Percentiles rank a stretch among this genome's conserved stretches.
Conservation (phyloP, 192 early-diverging fungal genomes). For the Paraglomus brasilianum region DNA sequence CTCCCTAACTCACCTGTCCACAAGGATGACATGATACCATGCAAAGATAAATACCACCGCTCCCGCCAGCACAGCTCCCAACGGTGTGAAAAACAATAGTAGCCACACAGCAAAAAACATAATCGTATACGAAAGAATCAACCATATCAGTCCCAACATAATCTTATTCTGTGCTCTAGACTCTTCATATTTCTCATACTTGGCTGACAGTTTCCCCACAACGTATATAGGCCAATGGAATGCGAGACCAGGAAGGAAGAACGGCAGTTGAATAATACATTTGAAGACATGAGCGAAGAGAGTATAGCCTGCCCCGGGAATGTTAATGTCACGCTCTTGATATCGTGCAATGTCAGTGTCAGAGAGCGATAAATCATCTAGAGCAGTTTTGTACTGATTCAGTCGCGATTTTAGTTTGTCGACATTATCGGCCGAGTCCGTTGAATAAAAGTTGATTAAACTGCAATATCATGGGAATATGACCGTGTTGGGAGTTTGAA, state of each 20-base stretch:
- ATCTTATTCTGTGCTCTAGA: slow-evolving; percentile 50
- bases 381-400: slow-evolving; percentile 35
- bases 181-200: slow-evolving; percentile 45
- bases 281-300: slow-evolving; percentile 30
- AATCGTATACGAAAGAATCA: slow-evolving; percentile 36
- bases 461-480: not conserved
- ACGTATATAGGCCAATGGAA: slow-evolving; percentile 47
- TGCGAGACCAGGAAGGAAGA: slow-evolving; percentile 44
- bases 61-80: slow-evolving; percentile 36
- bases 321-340: slow-evolving; percentile 36
- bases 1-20: slow-evolving; percentile 29
- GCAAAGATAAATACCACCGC: slow-evolving; percentile 35
- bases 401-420: slow-evolving; percentile 35
- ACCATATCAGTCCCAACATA: slow-evolving; percentile 37
- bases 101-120: slow-evolving; percentile 44
- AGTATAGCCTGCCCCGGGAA: slow-evolving; percentile 28
- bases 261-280: slow-evolving; percentile 37
- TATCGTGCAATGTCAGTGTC: slow-evolving; percentile 44
- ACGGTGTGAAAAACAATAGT: slow-evolving; percentile 35
- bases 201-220: slow-evolving; percentile 40
- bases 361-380: slow-evolving; percentile 30
- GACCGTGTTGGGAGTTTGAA: not conserved
- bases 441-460: slow-evolving; percentile 25
- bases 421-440: slow-evolving; percentile 21
- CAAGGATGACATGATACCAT: slow-evolving; percentile 44